Base-by-base conservation (phyloP, 2,329 filamentous ascomycete species). In the Penicillium sp. region DNA sequence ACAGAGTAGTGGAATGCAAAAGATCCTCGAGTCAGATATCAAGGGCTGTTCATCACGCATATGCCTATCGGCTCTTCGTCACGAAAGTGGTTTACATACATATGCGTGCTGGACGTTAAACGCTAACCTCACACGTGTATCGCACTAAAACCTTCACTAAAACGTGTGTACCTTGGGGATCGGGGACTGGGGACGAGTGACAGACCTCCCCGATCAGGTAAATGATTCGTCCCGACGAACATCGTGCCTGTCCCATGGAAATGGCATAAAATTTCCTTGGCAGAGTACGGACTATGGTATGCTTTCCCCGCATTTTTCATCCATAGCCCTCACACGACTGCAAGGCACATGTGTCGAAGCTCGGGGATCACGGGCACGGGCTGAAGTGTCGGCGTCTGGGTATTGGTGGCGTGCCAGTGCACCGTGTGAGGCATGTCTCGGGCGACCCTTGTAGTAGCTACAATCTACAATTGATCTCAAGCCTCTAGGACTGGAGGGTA, bases 1-100 rank as follows among this genome's bases (percentile, higher is more conserved):
- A 47, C 49, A 50, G 33, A 28, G 45, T 23, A 37, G 32, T 42
- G 42, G 41, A 44, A 33, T 39, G n/a, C 15, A 40, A 37, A 38
- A 48, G 41, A 38, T 44, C 41, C 40, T 35, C 37, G 29, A 8
- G 39, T 38, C 45, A 53, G n/a, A n/a, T n/a, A n/a, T n/a, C n/a
- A n/a, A n/a, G 50, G 53, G 23, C 35, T 27, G 4, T 13, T 10
- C 24, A 15, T 39, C 43, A 33, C 18, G 33, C 35, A 46, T 18
- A 18, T 45, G 24, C 43, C 10, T 45, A 45, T 45, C 43, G 38
- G 3, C 37, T 18, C 15, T 18, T 18, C 15, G n/a, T 29, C 6
- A 28, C 25, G n/a, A 20, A 18, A 18, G 15, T 18, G 15, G 15
- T 18, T 1, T 18, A 18, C 15, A 18, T 18, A 18, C 15, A 18